phyloP scores from a whole-genome alignment of 257 asterid species.

The Voacanga thouarsii region DNA sequence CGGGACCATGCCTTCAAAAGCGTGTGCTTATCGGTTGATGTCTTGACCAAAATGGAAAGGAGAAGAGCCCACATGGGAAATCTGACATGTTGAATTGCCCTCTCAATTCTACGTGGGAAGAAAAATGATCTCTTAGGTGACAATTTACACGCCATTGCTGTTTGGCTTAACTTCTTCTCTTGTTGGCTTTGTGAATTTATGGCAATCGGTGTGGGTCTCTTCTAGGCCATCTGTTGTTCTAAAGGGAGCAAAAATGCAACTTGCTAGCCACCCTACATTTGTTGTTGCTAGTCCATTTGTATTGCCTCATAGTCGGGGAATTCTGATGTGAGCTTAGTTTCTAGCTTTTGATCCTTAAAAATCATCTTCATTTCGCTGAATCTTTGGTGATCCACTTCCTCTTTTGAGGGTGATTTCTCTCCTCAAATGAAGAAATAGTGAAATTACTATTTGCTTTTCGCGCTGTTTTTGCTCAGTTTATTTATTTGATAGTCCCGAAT shows the following conservation, averaged over 20 bases:
- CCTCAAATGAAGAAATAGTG: background rate
- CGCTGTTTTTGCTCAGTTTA: background rate
- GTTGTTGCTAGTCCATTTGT: too few species aligned
- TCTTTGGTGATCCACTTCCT: background rate
- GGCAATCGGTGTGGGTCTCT: too few species aligned
- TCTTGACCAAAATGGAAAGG: slow-evolving; percentile 8
- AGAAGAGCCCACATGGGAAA: slow-evolving; percentile 13
- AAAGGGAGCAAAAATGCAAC: background rate
- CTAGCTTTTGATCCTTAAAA: background rate
- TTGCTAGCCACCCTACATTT: slow-evolving; percentile 2
- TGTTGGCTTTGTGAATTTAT: too few species aligned
- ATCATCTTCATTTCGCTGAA: slow-evolving; percentile 3
- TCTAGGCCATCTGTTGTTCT: background rate
- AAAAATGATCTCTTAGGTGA: background rate
- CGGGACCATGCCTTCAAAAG: slow-evolving; percentile 4
- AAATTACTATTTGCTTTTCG: background rate
- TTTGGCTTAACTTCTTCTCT: background rate
- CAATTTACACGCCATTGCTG: background rate
- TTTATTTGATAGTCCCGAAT: background rate
- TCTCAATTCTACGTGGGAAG: background rate
- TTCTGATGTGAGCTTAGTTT: background rate
- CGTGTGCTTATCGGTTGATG: background rate
- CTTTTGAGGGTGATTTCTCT: background rate
- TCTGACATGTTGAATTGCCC: slow-evolving; percentile 8
- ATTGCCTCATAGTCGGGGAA: slow-evolving; percentile 11